Evolutionary conservation across 305 asterid genomes (phyloP).

Genomic region (Caryopteris hybrid): DNA sequence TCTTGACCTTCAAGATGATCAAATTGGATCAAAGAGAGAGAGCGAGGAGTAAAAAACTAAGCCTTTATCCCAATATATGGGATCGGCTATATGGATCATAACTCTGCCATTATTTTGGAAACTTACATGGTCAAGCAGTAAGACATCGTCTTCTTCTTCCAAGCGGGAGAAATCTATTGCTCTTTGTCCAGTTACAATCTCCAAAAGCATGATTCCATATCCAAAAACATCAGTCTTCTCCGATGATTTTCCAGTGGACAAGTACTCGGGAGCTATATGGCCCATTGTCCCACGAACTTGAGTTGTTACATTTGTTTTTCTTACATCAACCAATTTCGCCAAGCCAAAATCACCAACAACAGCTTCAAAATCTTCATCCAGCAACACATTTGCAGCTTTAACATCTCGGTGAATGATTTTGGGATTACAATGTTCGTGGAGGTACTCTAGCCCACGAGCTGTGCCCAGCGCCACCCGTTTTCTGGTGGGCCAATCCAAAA

Average conservation of each 20-base stretch:
- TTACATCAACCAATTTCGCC: conserved; percentile 82
- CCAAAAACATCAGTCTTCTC: conserved; percentile 85
- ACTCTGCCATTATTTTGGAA: neutral
- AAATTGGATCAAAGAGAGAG: neutral
- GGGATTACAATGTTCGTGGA: conserved; percentile 89
- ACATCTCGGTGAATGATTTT: conserved; percentile 91
- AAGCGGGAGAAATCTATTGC: conserved; percentile 91
- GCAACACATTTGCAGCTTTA: conserved; percentile 81
- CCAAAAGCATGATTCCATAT: conserved; percentile 82
- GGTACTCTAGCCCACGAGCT: conserved; percentile 85
- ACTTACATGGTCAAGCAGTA: conserved; percentile 85
- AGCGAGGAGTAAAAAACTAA: no score
- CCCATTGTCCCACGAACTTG: conserved; percentile 98
- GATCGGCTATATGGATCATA: neutral
- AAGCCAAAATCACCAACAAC: conserved; percentile 93
- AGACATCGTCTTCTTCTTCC: conserved; percentile 92
- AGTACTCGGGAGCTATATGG: conserved; percentile 87
- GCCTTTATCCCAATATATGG: neutral
- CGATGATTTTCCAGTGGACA: conserved; percentile 87
- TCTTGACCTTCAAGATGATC: conserved; percentile 53
- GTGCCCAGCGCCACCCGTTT: conserved; percentile 80
- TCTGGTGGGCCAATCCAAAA: conserved; percentile 71
- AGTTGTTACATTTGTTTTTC: conserved; percentile 81
- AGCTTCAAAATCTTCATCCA: conserved; percentile 85
- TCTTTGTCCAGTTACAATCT: conserved; percentile 86